Conservation (phyloP, 1,284 basidiomycete genomes). For the Taiwanofungus camphoratus region DNA sequence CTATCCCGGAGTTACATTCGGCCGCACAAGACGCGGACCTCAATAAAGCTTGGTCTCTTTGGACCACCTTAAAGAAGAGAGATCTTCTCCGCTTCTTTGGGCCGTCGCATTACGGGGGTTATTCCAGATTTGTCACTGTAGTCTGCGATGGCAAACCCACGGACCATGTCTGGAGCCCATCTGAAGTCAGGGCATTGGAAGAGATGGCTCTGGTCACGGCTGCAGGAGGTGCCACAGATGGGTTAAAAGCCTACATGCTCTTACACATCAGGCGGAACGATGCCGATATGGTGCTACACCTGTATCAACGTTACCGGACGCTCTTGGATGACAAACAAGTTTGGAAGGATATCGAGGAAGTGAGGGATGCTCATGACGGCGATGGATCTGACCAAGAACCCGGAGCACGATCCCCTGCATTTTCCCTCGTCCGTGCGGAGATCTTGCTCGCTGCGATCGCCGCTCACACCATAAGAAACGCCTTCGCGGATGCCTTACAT, state of each 20-base stretch:
- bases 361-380: conserved; percentile 8
- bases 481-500: conserved; percentile 48
- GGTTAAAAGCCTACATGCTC: conserved; percentile 46
- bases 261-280: conserved; percentile 37
- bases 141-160: conserved; percentile 22
- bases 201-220: conserved; percentile 46
- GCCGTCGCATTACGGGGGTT: conserved; percentile 32
- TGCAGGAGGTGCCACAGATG: conserved; percentile 36
- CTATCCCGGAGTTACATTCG: conserved; percentile 10
- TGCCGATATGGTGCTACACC: conserved; percentile 34
- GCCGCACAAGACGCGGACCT: conserved; percentile 15
- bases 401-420: background rate
- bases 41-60: conserved; percentile 29
- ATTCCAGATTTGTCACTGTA: conserved; percentile 32
- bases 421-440: conserved; percentile 21
- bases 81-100: conserved; percentile 39
- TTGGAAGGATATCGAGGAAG: conserved; percentile 2
- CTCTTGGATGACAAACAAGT: conserved; percentile 5
- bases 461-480: conserved; percentile 52
- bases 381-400: conserved; percentile 1
- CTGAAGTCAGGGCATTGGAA: conserved; percentile 30
- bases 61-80: conserved; percentile 39
- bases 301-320: conserved; percentile 40
- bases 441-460: conserved; percentile 47
- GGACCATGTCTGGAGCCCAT: conserved; percentile 20